These are phyloP conservation scores for Elsinoe necatrix DNA, from an alignment of 2,329 filamentous ascomycete species.

Conservation along the genomic window DNA sequence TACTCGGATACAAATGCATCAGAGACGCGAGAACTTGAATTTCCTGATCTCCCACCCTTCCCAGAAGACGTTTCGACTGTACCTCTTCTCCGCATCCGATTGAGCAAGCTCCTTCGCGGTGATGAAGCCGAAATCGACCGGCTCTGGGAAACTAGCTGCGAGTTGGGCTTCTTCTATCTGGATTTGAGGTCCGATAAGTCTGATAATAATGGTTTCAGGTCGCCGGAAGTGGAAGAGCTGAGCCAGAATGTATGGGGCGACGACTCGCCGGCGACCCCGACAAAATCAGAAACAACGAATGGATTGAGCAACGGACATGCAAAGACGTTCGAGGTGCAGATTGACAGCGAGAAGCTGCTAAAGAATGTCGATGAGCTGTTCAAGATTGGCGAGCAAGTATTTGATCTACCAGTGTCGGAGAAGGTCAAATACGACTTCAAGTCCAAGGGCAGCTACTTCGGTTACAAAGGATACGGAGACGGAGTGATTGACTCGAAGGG, in stretches of 20 bases:
- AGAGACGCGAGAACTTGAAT: conserved; percentile 19
- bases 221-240: conserved; percentile 6
- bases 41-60: conserved; percentile 34
- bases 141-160: conserved; percentile 34
- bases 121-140: conserved; percentile 29
- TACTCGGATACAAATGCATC: background rate
- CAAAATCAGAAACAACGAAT: background rate
- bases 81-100: conserved; percentile 33
- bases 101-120: conserved; percentile 28
- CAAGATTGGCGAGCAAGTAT: conserved; percentile 38
- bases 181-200: conserved; percentile 33
- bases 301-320: background rate
- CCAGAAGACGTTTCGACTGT: conserved; percentile 34
- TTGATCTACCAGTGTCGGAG: conserved; percentile 42
- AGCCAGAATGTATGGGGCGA: conserved; percentile 7
- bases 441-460: conserved; percentile 44
- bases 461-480: conserved; percentile 39
- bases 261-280: background rate
- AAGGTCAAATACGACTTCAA: conserved; percentile 49
- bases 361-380: conserved; percentile 40
- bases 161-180: conserved; percentile 51
- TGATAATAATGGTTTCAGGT: background rate
- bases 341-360: conserved; percentile 35
- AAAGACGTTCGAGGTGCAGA: conserved; percentile 1
- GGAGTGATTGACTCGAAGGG: conserved; percentile 41